Conservation (phyloP, 1,139 yeast species). For the Citeromyces hawaiiensis region DNA sequence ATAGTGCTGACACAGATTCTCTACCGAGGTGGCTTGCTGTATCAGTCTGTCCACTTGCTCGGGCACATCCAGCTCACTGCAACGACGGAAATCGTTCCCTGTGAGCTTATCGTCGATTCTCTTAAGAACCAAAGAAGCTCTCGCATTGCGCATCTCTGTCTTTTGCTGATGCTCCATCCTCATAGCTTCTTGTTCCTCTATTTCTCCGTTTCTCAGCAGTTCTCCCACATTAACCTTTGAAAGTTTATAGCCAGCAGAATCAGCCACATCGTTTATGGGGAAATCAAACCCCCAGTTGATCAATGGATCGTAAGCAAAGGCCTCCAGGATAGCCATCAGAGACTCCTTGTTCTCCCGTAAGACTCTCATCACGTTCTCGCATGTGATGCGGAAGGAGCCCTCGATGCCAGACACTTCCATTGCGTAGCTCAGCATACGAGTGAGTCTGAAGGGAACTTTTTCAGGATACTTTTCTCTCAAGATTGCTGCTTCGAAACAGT, state of each 20-base stretch:
- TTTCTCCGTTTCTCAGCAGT: constrained; percentile 56
- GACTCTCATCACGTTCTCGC: constrained; percentile 95
- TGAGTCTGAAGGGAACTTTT: constrained; percentile 92
- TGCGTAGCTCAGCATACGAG: constrained; percentile 94
- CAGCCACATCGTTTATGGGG: constrained; percentile 69
- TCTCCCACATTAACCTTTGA: constrained; percentile 57
- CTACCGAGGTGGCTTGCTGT: constrained; percentile 94
- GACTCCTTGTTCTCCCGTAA: constrained; percentile 90
- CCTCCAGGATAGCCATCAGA: constrained; percentile 94
- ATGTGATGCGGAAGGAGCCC: constrained; percentile 91
- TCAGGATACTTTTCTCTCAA: constrained; percentile 95
- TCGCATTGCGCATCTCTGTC: constrained; percentile 71
- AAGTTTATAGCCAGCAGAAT: constrained; percentile 55
- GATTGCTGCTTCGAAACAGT: constrained; percentile 97
- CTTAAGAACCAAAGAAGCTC: constrained; percentile 83
- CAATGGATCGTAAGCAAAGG: constrained; percentile 96
- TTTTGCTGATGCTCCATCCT: constrained; percentile 63
- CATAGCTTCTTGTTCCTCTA: constrained; percentile 64
- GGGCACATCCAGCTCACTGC: constrained; percentile 62
- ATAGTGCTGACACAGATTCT: constrained; percentile 89
- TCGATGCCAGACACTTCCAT: constrained; percentile 99
- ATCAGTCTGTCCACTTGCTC: constrained; percentile 89
- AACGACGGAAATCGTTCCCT: constrained; percentile 81
- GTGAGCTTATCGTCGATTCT: constrained; percentile 87
- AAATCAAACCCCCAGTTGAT: constrained; percentile 98